Percentiles rank a stretch among this genome's conserved stretches.
Evolutionary conservation across 129 eudicot species (phyloP).

Genomic region (Flaveria linearis): DNA sequence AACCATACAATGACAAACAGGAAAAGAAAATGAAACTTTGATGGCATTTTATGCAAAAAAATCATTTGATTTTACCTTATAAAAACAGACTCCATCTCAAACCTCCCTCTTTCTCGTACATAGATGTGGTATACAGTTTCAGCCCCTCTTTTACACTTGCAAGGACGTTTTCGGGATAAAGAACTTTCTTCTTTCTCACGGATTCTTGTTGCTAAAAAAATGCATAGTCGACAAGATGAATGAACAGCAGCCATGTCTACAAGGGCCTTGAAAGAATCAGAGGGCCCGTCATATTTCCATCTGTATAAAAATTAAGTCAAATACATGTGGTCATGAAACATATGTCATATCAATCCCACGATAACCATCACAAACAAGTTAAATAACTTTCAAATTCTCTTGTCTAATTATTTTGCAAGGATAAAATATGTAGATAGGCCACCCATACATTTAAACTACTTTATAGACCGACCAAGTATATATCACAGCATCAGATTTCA

Average conservation of each 20-base stretch:
- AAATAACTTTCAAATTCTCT: not conserved
- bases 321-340: not conserved
- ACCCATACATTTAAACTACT: not conserved
- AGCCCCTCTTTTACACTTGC: conserved; percentile 72
- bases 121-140: conserved; percentile 77
- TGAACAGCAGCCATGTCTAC: conserved; percentile 99
- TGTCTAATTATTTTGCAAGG: not conserved
- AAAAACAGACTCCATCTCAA: conserved; percentile 75
- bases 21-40: not conserved
- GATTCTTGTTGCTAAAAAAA: conserved; percentile 76
- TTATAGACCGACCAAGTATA: not conserved
- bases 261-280: conserved; percentile 94
- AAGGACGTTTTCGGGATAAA: conserved; percentile 65
- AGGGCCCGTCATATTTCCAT: conserved; percentile 96
- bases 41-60: not conserved
- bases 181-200: conserved; percentile 67
- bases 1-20: not conserved
- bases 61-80: conserved; percentile 50
- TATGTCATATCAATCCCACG: not conserved
- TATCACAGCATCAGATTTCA: not conserved
- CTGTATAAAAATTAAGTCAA: conserved; percentile 36
- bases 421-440: not conserved
- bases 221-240: conserved; percentile 93
- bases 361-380: not conserved
- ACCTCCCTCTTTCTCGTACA: conserved; percentile 93